Conservation (phyloP, 345 rosid species). For the Euphorbia tirucalli region DNA sequence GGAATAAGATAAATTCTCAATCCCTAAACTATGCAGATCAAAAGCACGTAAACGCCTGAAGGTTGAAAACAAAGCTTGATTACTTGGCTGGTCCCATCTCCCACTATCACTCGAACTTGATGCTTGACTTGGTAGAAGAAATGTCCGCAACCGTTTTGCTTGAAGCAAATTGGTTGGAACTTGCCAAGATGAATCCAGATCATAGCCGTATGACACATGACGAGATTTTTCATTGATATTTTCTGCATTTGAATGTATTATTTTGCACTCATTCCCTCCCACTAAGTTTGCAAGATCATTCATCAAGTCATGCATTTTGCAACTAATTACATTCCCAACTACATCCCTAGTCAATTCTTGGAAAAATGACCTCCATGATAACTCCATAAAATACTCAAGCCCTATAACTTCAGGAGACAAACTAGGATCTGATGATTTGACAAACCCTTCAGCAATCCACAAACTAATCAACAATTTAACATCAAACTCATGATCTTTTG, state of each 20-base stretch:
- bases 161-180: background rate
- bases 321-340: rapidly evolving
- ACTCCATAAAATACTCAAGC: background rate
- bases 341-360: constrained; percentile 9
- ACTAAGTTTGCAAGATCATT: constrained; percentile 12
- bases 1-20: background rate
- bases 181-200: background rate
- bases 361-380: constrained; percentile 18
- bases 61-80: no score
- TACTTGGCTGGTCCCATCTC: no score
- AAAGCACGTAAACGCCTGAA: background rate
- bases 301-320: constrained; percentile 34
- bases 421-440: background rate
- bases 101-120: no score
- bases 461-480: constrained; percentile 4
- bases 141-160: background rate
- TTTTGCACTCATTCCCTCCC: background rate
- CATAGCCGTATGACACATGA: constrained; percentile 8
- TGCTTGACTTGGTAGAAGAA: background rate
- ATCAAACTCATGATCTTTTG: constrained; percentile 13
- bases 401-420: background rate
- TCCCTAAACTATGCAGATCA: background rate
- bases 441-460: constrained; percentile 31
- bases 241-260: rapidly evolving
- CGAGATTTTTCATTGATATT: background rate